phyloP scores from a whole-genome alignment of 176 grass and related monocot species.

The Areca catechu region DNA sequence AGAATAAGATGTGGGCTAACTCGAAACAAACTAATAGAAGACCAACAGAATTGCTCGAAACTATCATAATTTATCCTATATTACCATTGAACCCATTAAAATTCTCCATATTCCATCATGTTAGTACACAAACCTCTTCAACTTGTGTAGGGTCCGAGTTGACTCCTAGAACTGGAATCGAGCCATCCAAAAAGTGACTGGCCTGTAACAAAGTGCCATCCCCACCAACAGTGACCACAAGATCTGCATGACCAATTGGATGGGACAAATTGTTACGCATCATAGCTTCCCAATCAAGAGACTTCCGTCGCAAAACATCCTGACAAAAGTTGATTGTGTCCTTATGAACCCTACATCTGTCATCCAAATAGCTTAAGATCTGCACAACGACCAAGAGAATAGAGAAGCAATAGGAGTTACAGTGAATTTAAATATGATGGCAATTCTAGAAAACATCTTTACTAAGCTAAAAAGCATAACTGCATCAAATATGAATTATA shows the following conservation, averaged over 20 bases:
- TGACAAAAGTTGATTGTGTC: slow-evolving; percentile 64
- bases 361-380: slow-evolving; percentile 66
- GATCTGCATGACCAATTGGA: slow-evolving; percentile 61
- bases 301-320: slow-evolving; percentile 36
- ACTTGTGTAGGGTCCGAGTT: slow-evolving; percentile 83
- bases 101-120: no score
- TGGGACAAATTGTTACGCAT: slow-evolving; percentile 49
- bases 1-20: no score
- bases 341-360: slow-evolving; percentile 69
- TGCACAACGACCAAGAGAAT: neutral
- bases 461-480: no score
- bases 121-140: slow-evolving; percentile 42
- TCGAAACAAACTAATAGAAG: no score
- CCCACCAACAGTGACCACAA: slow-evolving; percentile 76
- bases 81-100: no score
- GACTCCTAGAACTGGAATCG: slow-evolving; percentile 76
- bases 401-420: no score
- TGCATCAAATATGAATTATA: no score
- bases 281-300: slow-evolving; percentile 41
- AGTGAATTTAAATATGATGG: no score
- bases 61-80: no score
- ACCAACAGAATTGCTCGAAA: no score
- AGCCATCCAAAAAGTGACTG: slow-evolving; percentile 67
- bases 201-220: slow-evolving; percentile 80
- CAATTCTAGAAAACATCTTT: no score